Base-by-base conservation (phyloP, 192 early-diverging fungal genomes). In the Fimicolochytrium jonesii region DNA sequence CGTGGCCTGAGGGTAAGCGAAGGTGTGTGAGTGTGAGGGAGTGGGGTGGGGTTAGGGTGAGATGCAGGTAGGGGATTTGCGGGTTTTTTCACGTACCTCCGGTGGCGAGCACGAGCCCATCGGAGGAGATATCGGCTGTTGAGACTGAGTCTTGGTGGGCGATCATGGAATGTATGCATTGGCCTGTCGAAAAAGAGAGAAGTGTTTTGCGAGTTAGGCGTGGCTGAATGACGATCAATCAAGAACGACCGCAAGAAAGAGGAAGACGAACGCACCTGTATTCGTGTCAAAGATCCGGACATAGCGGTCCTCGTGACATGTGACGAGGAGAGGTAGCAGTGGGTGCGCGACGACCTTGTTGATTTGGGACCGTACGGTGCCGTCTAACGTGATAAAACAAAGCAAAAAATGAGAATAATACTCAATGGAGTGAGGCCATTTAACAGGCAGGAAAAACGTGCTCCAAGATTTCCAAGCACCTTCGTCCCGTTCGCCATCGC, bases 201-300 rank as follows among this genome's bases (percentile, higher is more conserved):
- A n/a, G n/a, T n/a, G n/a, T n/a, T n/a, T n/a, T n/a, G n/a, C n/a
- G n/a, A n/a, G n/a, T n/a, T n/a, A n/a, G n/a, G n/a, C n/a, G n/a
- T n/a, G n/a, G n/a, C n/a, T n/a, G n/a, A n/a, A n/a, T n/a, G n/a
- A n/a, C n/a, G n/a, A n/a, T n/a, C n/a, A n/a, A n/a, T n/a, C n/a
- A n/a, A n/a, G n/a, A n/a, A n/a, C n/a, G n/a, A n/a, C n/a, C n/a
- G n/a, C n/a, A n/a, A 7, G 17, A 13, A 42, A 34, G 58, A 23
- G n/a, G 45, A 75, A 30, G 18, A 20, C 20, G 2, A 47, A 41
- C 45, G 66, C 79, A 80, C 90, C 91, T 39, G 73, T 80, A 32
- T 87, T 85, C 6, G 85, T 32, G 61, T 93, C 90, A 76, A 84
- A 91, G 42, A 88, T 81, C 55, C 88, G 75, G 46, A 93, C 81